A percentile compares a stretch with the other conserved stretches of the same genome.
Evolutionary conservation across 176 grass and related monocot species (phyloP).

Genomic region (Luzula sylvatica): DNA sequence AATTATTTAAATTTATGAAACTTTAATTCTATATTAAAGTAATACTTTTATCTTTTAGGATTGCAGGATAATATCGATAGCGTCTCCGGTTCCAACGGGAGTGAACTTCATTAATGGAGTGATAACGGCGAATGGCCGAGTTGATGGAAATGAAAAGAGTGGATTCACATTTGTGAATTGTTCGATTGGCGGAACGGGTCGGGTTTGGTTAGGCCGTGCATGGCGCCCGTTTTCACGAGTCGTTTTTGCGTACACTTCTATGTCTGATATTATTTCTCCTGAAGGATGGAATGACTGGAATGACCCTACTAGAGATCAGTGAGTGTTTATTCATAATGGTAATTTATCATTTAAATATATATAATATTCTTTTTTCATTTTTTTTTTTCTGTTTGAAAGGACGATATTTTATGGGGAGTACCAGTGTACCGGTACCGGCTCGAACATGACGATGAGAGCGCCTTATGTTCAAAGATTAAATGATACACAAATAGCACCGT

Average conservation of each 20-base stretch:
- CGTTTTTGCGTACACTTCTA: slow-evolving; percentile 57
- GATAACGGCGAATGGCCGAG: slow-evolving; percentile 48
- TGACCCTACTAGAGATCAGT: slow-evolving; percentile 70
- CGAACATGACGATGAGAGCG: slow-evolving; percentile 43
- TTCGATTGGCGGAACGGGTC: slow-evolving; percentile 52
- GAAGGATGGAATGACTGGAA: slow-evolving; percentile 90
- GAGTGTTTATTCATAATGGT: slow-evolving; percentile 10
- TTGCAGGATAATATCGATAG: slow-evolving; percentile 69
- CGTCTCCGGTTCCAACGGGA: slow-evolving; percentile 51
- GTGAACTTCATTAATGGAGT: slow-evolving; percentile 43
- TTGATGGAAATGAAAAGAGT: slow-evolving; percentile 43
- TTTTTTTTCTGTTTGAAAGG: slow-evolving; percentile 21
- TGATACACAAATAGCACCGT: slow-evolving; percentile 55
- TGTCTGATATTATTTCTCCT: slow-evolving; percentile 54
- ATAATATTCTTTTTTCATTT: slow-evolving; percentile 12
- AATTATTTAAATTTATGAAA: too few species aligned
- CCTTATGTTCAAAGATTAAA: slow-evolving; percentile 43
- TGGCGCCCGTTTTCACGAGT: slow-evolving; percentile 66
- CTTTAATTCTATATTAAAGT: background rate
- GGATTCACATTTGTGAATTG: slow-evolving; percentile 67
- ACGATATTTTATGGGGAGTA: slow-evolving; percentile 75
- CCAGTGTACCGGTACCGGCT: slow-evolving; percentile 59
- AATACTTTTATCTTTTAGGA: slow-evolving; percentile 28
- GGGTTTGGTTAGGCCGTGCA: slow-evolving; percentile 68
- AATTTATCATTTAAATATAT: background rate